These are phyloP conservation scores for Staphylotrichum longicolle DNA, from an alignment of 495 filamentous ascomycete genomes.

Conservation along the genomic window DNA sequence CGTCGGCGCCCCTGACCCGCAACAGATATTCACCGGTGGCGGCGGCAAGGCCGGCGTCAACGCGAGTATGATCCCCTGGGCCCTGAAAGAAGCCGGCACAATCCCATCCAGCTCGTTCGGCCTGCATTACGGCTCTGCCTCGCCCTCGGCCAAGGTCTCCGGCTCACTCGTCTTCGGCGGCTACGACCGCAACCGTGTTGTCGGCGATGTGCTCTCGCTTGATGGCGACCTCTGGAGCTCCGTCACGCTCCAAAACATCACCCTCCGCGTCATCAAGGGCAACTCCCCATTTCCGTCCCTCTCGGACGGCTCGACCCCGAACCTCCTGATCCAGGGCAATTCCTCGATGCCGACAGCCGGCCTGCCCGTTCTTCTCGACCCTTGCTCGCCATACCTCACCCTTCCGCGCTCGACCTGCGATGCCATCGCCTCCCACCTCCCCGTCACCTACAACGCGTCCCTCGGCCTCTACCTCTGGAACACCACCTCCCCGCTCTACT, in stretches of 20 bases:
- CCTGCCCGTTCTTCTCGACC: slow-evolving; percentile 5
- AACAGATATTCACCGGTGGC: neutral
- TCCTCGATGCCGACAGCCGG: neutral
- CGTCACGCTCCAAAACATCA: neutral
- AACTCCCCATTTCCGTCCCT: slow-evolving; percentile 2
- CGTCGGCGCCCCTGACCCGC: neutral
- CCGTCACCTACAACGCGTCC: slow-evolving; percentile 2
- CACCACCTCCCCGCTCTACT: slow-evolving; percentile 7
- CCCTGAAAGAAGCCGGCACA: neutral
- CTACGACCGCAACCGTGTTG: slow-evolving; percentile 14
- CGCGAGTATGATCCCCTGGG: slow-evolving; percentile 11
- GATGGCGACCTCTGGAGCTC: neutral
- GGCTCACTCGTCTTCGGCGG: slow-evolving; percentile 13
- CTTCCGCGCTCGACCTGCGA: slow-evolving; percentile 12
- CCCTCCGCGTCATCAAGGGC: slow-evolving; percentile 8
- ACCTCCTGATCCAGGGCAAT: slow-evolving; percentile 2
- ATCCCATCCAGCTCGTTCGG: slow-evolving; percentile 7
- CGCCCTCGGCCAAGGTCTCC: neutral
- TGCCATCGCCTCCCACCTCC: slow-evolving; percentile 12
- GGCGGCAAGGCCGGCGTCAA: neutral
- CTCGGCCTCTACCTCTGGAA: slow-evolving; percentile 18
- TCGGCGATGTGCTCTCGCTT: neutral
- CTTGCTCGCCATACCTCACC: slow-evolving; percentile 14
- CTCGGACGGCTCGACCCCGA: too few species aligned
- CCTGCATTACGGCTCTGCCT: slow-evolving; percentile 2